These are phyloP conservation scores for Basidiobolus meristosporus DNA, from an alignment of 371 early-diverging fungal species.

Conservation along the genomic window DNA sequence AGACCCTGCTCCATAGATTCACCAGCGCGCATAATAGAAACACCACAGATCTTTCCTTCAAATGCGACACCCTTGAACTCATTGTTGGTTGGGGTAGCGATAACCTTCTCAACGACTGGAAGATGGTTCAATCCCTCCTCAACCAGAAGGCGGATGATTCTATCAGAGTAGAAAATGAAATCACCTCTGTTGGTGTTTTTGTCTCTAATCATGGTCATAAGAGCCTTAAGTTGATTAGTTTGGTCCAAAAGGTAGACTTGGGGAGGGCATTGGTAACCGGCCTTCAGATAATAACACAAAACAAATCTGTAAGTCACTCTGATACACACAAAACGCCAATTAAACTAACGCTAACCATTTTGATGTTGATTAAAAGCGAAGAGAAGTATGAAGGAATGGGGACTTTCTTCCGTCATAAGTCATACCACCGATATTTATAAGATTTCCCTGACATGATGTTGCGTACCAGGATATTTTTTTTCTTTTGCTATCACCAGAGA, in stretches of 20 bases:
- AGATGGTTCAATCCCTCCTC: conserved; percentile 85
- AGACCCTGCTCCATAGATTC: conserved; percentile 87
- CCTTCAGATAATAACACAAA: no score
- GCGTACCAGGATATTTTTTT: no score
- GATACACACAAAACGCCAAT: no score
- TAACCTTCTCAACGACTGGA: conserved; percentile 55
- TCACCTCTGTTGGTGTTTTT: conserved; percentile 62
- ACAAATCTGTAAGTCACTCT: no score
- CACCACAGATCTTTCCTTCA: conserved; percentile 82
- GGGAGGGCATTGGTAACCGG: neutral
- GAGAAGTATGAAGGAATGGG: no score
- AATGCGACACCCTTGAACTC: conserved; percentile 58
- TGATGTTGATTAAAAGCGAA: no score
- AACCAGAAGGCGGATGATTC: conserved; percentile 77
- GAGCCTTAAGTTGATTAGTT: conserved; percentile 55
- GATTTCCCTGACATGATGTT: no score
- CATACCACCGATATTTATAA: no score
- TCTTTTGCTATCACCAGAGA: no score
- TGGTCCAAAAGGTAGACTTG: conserved; percentile 50
- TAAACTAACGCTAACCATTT: no score
- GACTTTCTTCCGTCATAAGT: no score
- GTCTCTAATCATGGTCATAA: conserved; percentile 74
- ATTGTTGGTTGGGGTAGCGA: conserved; percentile 61
- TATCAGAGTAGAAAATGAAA: conserved; percentile 86
- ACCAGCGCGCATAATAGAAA: conserved; percentile 90